Base-by-base conservation (phyloP, 1,284 basidiomycete genomes). In the Porogramme epimiltina region DNA sequence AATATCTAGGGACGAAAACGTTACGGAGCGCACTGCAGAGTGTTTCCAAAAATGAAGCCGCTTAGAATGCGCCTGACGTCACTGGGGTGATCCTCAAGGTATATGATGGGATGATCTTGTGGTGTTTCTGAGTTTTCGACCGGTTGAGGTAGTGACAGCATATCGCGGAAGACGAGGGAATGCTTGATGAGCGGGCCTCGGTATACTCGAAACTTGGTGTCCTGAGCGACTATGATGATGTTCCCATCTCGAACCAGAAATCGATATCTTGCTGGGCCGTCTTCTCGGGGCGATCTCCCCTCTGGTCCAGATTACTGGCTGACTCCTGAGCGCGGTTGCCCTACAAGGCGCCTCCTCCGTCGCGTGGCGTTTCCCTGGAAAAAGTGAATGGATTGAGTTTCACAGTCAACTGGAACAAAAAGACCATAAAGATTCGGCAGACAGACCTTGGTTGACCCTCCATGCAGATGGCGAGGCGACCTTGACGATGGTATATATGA, bases 161-260 rank as follows among this genome's bases (percentile, higher is more conserved):
- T 50, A 28, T 54, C 52, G n/a, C 41, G 22, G 45, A 54, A 54
- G 13, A 54, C 52, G 0, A 42, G 52, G 5, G 52, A 54, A 18
- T 40, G 42, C 18, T 40, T 15, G 1, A 50, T 36, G 31, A 54
- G 41, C 0, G 52, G 52, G 1, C 39, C 48, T 31, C 37, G 39
- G 40, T 49, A 52, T 16, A 52, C 45, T 19, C 36, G 46, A 37
- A 52, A 52, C 41, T 52, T 39, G 3, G 47, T 45, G 16, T 46
- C 20, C 19, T 31, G 25, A 8, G 51, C 38, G 31, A 52, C n/a
- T 9, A 54, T 38, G 10, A 42, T 36, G 4, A 54, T 23, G 20
- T 43, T 54, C 0, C 52, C 52, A 15, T 50, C 47, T 54, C 44
- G 5, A 49, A 47, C 52, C 52, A 54, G 19, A 50, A 44, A 6